These are phyloP conservation scores for Lentinula novae-zelandiae DNA, from an alignment of 1,284 basidiomycete species.

Conservation along the genomic window DNA sequence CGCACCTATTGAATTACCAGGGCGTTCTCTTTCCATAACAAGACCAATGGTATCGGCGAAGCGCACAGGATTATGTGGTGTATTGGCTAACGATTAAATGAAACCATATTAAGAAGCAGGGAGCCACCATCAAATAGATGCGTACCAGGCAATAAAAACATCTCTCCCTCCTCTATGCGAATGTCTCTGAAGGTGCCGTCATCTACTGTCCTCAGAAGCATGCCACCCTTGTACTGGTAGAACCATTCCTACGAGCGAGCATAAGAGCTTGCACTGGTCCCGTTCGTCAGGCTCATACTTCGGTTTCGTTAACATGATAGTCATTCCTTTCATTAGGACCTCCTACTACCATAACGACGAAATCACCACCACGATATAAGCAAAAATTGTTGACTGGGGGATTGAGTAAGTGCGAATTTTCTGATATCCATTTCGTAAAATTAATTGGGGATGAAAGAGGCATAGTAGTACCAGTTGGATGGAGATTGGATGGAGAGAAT, in stretches of 20 bases:
- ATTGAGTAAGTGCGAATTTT: conserved; percentile 75
- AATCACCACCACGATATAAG: conserved; percentile 81
- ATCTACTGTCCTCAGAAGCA: conserved; percentile 87
- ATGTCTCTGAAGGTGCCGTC: conserved; percentile 87
- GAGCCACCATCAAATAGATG: conserved; percentile 2
- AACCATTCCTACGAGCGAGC: conserved; percentile 82
- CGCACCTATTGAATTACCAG: conserved; percentile 54
- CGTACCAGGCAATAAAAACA: conserved; percentile 91
- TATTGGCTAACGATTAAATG: conserved; percentile 62
- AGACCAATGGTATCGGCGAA: conserved; percentile 90
- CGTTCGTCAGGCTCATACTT: conserved; percentile 36
- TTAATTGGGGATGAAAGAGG: conserved; percentile 73
- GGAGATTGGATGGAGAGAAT: background rate
- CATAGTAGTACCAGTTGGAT: conserved; percentile 34
- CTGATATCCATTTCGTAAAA: conserved; percentile 80
- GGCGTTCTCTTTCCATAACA: conserved; percentile 91
- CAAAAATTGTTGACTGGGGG: conserved; percentile 93
- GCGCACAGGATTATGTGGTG: conserved; percentile 92
- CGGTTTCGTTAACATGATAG: conserved; percentile 92
- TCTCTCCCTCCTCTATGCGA: conserved; percentile 89
- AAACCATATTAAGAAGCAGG: background rate
- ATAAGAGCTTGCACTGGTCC: background rate
- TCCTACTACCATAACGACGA: conserved; percentile 88
- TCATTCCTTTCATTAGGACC: conserved; percentile 91
- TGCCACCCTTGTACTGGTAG: conserved; percentile 90